phyloP scores from a whole-genome alignment of 208 protist species.

The Phytomonas sp. region DNA sequence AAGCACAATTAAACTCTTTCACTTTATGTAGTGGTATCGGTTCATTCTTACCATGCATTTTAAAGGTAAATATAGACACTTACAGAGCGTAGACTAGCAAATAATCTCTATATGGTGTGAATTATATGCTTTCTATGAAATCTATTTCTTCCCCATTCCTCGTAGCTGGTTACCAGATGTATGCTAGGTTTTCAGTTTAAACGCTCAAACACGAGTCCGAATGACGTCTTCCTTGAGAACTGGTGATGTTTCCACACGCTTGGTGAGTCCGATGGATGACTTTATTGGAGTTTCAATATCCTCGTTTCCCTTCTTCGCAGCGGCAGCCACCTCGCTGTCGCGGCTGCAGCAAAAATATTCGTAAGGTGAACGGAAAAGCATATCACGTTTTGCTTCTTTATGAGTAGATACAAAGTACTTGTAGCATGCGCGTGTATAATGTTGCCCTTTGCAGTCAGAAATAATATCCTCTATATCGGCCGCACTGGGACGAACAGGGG shows the following conservation, averaged over 20 bases:
- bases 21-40: neutral
- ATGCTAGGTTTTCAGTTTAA: neutral
- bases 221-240: constrained; percentile 42
- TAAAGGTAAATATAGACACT: neutral
- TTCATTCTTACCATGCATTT: neutral
- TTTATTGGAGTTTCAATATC: neutral
- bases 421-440: constrained; percentile 88
- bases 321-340: constrained; percentile 26
- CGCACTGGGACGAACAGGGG: constrained; percentile 25
- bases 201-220: constrained; percentile 13
- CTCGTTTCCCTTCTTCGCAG: neutral
- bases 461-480: constrained; percentile 86
- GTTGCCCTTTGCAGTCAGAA: constrained; percentile 71
- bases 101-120: neutral
- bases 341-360: constrained; percentile 75
- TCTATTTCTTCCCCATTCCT: neutral
- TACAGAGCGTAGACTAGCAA: neutral
- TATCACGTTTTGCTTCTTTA: constrained; percentile 63
- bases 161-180: neutral
- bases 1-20: neutral
- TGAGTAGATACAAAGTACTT: constrained; percentile 89
- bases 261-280: neutral
- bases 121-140: neutral
- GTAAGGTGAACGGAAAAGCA: constrained; percentile 81
- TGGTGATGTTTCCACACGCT: constrained; percentile 11